Percentiles rank a stretch among this genome's conserved stretches.
Conservation (phyloP, 1,284 basidiomycete species). For the Puccinia polysora region DNA sequence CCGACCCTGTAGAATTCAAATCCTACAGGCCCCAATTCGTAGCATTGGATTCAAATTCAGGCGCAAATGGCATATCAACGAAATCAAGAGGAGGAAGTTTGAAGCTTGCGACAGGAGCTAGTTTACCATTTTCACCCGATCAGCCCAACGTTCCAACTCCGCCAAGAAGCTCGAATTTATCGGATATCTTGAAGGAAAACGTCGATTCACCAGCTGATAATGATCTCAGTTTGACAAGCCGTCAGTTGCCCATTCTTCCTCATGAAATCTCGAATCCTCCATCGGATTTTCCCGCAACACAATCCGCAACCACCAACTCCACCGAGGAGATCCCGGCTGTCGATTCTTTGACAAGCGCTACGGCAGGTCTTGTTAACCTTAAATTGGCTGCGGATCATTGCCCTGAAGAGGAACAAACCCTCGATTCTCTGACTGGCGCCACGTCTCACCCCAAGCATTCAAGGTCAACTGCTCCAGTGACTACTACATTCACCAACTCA, state of each 20-base stretch:
- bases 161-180: background rate
- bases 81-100: background rate
- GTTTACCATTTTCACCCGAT: background rate
- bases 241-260: no score
- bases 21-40: no score
- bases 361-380: no score
- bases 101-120: background rate
- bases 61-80: background rate
- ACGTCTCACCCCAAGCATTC: background rate
- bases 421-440: background rate
- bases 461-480: background rate
- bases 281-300: background rate
- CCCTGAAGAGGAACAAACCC: background rate
- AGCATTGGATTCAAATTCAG: no score
- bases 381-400: no score
- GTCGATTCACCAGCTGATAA: slow-evolving; percentile 18
- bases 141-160: slow-evolving; percentile 5
- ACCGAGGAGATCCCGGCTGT: no score
- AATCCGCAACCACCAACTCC: background rate
- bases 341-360: no score
- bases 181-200: slow-evolving; percentile 17
- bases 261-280: background rate
- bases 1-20: background rate
- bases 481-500: background rate
- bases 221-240: slow-evolving; percentile 1